Conservation (phyloP, 805 yeast genomes). For the Myxozyma vanderwaltii region DNA sequence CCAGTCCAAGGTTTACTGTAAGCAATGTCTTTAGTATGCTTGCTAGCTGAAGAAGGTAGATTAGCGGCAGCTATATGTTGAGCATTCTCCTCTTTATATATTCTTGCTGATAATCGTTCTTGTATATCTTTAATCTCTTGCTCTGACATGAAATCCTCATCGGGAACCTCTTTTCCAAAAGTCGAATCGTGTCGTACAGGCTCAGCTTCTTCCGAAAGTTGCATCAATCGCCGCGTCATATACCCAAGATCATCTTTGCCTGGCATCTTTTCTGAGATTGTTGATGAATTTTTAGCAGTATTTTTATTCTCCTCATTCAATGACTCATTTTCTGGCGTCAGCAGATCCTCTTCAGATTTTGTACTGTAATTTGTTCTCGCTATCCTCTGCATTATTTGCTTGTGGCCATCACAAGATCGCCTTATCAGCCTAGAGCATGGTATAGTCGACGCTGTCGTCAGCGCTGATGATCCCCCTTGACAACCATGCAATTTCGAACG, state of each 20-base stretch:
- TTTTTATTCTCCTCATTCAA: too few species aligned
- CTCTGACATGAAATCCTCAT: conserved; percentile 4
- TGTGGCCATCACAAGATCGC: too few species aligned
- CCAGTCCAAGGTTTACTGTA: conserved; percentile 62
- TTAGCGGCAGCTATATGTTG: conserved; percentile 47
- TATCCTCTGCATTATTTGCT: too few species aligned
- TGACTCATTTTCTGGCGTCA: too few species aligned
- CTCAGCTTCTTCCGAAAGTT: conserved; percentile 49
- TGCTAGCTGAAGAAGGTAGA: conserved; percentile 50
- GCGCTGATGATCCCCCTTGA: too few species aligned
- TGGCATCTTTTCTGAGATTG: neutral
- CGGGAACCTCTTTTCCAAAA: conserved; percentile 40
- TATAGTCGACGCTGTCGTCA: too few species aligned
- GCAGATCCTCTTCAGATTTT: too few species aligned
- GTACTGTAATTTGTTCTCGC: too few species aligned
- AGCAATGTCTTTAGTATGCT: conserved; percentile 53
- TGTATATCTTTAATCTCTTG: conserved; percentile 17
- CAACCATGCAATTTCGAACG: neutral
- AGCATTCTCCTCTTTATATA: conserved; percentile 48
- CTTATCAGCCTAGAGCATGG: too few species aligned
- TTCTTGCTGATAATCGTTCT: conserved; percentile 39
- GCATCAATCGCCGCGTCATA: conserved; percentile 46
- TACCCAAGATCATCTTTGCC: conserved; percentile 33
- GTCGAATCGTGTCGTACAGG: conserved; percentile 44
- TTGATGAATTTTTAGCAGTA: too few species aligned